Evolutionary conservation across 2,329 filamentous ascomycete genomes (phyloP).

Genomic region (Colletotrichum nymphaeae): DNA sequence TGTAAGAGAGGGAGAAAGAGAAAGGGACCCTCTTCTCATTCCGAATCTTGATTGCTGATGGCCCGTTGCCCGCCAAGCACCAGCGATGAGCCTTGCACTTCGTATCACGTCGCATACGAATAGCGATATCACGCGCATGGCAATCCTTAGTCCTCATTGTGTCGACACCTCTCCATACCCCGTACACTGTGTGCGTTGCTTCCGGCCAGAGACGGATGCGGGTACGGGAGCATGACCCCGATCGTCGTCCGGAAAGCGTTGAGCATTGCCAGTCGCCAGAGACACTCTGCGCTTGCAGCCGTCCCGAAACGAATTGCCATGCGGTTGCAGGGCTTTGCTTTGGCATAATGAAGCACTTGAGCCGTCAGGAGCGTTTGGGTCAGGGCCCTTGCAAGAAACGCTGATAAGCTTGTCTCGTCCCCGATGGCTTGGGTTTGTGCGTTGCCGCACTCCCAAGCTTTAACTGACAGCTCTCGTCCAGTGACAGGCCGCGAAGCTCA

Average conservation of each 20-base stretch:
- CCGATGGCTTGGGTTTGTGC: slow-evolving; percentile 21
- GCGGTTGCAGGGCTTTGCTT: slow-evolving; percentile 23
- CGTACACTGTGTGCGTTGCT: slow-evolving; percentile 8
- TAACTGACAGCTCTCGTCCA: slow-evolving; percentile 28
- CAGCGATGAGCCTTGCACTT: slow-evolving; percentile 20
- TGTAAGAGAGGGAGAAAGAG: not conserved
- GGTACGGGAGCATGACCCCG: slow-evolving; percentile 11
- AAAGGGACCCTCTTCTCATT: slow-evolving; percentile 20
- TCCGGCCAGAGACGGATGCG: slow-evolving; percentile 17
- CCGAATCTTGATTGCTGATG: slow-evolving; percentile 14
- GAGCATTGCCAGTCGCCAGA: slow-evolving; percentile 13
- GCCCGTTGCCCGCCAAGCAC: slow-evolving; percentile 24
- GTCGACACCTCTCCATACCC: not conserved
- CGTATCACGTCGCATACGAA: slow-evolving; percentile 22
- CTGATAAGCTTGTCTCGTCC: slow-evolving; percentile 30
- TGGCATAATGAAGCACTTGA: slow-evolving; percentile 33
- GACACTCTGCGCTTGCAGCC: slow-evolving; percentile 11
- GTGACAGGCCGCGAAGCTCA: slow-evolving; percentile 24
- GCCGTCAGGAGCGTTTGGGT: slow-evolving; percentile 36
- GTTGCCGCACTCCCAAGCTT: slow-evolving; percentile 19
- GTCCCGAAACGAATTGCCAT: slow-evolving; percentile 23
- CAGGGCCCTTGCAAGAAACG: not conserved
- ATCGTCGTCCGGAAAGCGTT: slow-evolving; percentile 25
- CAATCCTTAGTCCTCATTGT: not conserved
- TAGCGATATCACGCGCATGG: not conserved